Base-by-base conservation (phyloP, 164 flowering plant genomes). In the Tetrastigma voinierianum region DNA sequence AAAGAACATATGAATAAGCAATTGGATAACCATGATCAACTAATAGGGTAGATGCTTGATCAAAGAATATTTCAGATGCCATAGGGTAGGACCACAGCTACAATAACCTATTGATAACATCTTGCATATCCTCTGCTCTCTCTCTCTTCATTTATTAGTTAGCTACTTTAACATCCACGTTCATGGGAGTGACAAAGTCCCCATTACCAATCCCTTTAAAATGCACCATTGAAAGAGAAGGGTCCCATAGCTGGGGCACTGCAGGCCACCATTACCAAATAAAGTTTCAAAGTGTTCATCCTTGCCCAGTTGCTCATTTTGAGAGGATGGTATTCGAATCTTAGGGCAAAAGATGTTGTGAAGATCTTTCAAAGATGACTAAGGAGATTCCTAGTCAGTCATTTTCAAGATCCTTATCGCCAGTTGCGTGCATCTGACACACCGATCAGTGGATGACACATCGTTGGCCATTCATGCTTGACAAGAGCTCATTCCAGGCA, bases 381-480 rank as follows among this genome's bases (percentile, higher is more conserved):
- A 62, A 70, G 67, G 62, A 72, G 82, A 74, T 78, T 77, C 84
- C 76, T 77, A 69, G 78, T 61, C 56, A 66, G 74, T 78, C 80
- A 54, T 66, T 73, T 70, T 79, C 81, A 74, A 49, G 59, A 59
- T 74, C 72, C 57, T 59, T 64, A 51, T 47, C 62, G 47, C 18
- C 21, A 18, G 45, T 62, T 13, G 53, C 56, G 32, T 47, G 62
- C 45, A 43, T 19, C 66, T 65, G 57, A 43, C 54, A 56, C 3
- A 5, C 57, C 49, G 56, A 53, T 48, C 67, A 81, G 67, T 73
- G 78, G 76, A 45, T 49, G 62, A 72, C 72, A 64, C 61, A 51
- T 13, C 58, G 19, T 20, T 68, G 76, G 71, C 74, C 74, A 64
- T 61, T 76, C 60, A 17, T n/a, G 48, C 51, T 58, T n/a, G 12